Evolutionary conservation across 306 rosid genomes (phyloP).

Genomic region (Acacia confusa): DNA sequence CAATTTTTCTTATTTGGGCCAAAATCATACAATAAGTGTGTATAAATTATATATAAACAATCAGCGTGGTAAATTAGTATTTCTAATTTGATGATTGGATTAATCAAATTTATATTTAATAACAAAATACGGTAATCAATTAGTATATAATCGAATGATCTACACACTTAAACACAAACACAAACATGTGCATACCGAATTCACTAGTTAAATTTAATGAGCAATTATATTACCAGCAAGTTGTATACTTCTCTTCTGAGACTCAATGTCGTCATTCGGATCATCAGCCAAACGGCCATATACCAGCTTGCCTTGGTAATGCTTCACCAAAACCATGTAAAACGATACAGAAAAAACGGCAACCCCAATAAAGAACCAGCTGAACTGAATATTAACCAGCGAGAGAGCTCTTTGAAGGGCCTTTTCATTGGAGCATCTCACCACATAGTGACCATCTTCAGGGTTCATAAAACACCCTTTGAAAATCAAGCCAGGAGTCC

Average conservation of each 20-base stretch:
- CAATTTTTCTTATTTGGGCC: too few species aligned
- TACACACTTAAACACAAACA: background rate
- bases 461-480: conserved; percentile 64
- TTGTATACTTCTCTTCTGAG: conserved; percentile 27
- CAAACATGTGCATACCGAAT: background rate
- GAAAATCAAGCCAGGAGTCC: conserved; percentile 57
- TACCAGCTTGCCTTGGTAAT: conserved; percentile 38
- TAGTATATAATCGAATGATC: background rate
- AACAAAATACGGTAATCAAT: background rate
- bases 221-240: background rate
- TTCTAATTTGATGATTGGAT: background rate
- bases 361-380: conserved; percentile 57
- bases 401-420: conserved; percentile 66
- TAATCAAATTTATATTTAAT: too few species aligned
- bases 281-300: conserved; percentile 33
- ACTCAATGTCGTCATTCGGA: conserved; percentile 28
- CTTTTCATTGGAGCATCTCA: conserved; percentile 44
- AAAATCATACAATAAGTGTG: too few species aligned
- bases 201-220: background rate
- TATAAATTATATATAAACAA: too few species aligned
- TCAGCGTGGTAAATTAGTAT: too few species aligned
- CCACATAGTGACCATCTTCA: conserved; percentile 63
- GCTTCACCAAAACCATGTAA: conserved; percentile 44
- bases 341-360: conserved; percentile 45
- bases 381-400: conserved; percentile 62